Percentiles rank a stretch among this genome's conserved stretches.
Evolutionary conservation across 164 flowering plant species (phyloP).

Genomic region (grape (Vitis vinifera)): DNA sequence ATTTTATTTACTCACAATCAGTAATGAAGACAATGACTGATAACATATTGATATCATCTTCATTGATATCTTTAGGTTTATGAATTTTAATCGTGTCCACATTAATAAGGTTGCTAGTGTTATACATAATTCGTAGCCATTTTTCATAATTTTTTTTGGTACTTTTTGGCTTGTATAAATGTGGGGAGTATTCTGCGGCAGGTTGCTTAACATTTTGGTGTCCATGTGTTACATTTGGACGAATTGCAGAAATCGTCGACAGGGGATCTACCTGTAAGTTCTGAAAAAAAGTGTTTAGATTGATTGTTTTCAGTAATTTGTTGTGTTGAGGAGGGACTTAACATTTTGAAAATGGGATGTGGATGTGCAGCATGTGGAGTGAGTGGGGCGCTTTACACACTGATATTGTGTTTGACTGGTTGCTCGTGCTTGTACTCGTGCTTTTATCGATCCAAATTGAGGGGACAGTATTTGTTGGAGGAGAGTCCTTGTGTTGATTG

Average conservation of each 20-base stretch:
- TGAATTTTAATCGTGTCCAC: no score
- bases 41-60: no score
- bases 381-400: constrained; percentile 43
- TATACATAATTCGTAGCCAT: no score
- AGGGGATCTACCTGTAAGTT: constrained; percentile 46
- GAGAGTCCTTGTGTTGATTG: constrained; percentile 48
- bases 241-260: constrained; percentile 54
- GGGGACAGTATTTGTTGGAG: constrained; percentile 42
- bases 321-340: no score
- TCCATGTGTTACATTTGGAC: constrained; percentile 63
- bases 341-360: no score
- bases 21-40: no score
- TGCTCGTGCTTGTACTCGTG: constrained; percentile 51
- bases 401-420: constrained; percentile 39
- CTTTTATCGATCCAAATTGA: constrained; percentile 50
- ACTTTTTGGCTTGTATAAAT: background rate
- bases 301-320: no score
- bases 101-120: no score
- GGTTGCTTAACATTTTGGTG: constrained; percentile 64
- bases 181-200: constrained; percentile 6
- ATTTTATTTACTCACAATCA: no score
- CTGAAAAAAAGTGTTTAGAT: background rate
- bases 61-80: no score
- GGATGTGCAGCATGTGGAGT: constrained; percentile 43
- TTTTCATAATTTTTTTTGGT: no score